Evolutionary conservation across 441 rosid species (phyloP).

Genomic region (Adansonia grandidieri): DNA sequence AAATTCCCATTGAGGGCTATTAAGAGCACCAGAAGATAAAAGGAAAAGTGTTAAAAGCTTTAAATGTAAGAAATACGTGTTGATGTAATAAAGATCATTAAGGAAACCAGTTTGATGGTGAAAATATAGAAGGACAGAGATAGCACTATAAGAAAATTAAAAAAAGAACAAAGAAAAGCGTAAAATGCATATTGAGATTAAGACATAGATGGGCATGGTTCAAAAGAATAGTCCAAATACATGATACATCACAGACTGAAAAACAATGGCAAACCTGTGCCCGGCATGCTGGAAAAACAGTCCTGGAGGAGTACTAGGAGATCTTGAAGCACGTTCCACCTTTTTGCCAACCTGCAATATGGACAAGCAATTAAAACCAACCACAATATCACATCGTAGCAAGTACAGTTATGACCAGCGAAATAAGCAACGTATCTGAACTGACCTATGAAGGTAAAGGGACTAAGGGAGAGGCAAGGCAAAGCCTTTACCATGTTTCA

Average conservation of each 20-base stretch:
- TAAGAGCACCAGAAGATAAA: neutral
- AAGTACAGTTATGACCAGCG: neutral
- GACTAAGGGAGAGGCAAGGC: neutral
- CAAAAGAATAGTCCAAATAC: conserved; percentile 4
- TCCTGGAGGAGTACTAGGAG: conserved; percentile 70
- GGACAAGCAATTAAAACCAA: neutral
- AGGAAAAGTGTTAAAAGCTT: neutral
- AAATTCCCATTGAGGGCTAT: neutral
- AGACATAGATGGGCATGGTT: neutral
- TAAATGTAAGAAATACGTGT: neutral
- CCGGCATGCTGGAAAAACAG: conserved; percentile 99
- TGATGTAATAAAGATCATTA: neutral
- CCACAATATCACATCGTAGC: neutral
- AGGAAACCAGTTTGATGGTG: neutral
- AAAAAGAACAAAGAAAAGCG: neutral
- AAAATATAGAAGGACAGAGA: neutral
- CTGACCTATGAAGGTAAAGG: neutral
- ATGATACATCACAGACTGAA: neutral
- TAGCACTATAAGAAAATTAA: no score
- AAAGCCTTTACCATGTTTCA: neutral
- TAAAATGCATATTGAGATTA: neutral
- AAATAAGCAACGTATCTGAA: neutral
- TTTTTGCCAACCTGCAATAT: conserved; percentile 72
- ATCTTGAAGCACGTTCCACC: conserved; percentile 57
- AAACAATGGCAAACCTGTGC: conserved; percentile 61